Base-by-base conservation (phyloP, 495 filamentous ascomycete species). In the Neurospora sp. region DNA sequence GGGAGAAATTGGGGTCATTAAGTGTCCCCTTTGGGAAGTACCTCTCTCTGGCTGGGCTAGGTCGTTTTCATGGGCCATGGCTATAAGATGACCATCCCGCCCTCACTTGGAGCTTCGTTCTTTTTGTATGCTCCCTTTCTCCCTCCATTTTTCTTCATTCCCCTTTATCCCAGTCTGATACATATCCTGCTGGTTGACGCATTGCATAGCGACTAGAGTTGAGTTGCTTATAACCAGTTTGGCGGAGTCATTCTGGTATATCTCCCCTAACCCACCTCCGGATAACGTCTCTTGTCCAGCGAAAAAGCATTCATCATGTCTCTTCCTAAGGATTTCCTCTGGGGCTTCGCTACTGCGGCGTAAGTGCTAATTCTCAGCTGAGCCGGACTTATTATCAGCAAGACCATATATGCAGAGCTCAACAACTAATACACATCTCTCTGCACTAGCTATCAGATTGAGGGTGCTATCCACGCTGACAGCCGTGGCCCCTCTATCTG, bases 341-440 rank as follows among this genome's bases (percentile, higher is more conserved):
- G 92, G 92, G 92, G 92, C 71, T 95, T 92, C 81, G 91, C 92
- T 75, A 95, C 92, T 46, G 92, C 92, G 75, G 86, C 88, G 90
- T 92, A 78, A 82, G 85, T 86, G 10, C 40, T 5, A 3, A 12
- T 54, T 2, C 46, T 54, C 5, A 27, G 20, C n/a, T 54, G 46
- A 14, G 5, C 20, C 20, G 11, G 1, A 12, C 20, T 54, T 1
- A 54, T 5, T 35, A n/a, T 54, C 54, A 42, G 40, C 39, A 75
- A 69, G 12, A 5, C 7, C 27, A 16, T 35, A 18, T 62, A 5
- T 35, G 2, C 12, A 35, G 54, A 62, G 11, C 54, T 62, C 54
- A 31, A 16, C 23, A 35, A 59, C 66, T 69, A 39, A 74, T 69
- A 41, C 44, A 59, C 54, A 42, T 44, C 44, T 44, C 20, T 23